phyloP scores from a whole-genome alignment of 2,329 filamentous ascomycete genomes.

The Aureobasidium sp. region DNA sequence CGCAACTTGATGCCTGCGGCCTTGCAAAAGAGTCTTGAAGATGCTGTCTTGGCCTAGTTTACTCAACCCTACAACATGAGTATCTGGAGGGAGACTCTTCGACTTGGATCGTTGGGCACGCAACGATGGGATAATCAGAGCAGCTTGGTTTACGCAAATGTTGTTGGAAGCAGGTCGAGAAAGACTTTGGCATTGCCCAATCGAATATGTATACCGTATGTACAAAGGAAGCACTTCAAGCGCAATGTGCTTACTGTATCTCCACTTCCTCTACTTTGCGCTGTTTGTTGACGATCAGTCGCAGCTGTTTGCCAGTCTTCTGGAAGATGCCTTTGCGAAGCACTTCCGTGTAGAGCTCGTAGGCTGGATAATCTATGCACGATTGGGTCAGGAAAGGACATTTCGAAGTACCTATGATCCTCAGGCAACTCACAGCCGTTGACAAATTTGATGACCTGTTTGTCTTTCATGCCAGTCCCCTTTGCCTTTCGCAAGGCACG shows the following conservation, averaged over 20 bases:
- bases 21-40: constrained; percentile 25
- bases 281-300: constrained; percentile 42
- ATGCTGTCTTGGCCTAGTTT: not conserved
- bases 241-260: not conserved
- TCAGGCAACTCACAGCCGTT: constrained; percentile 46
- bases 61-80: too few relatives aligned
- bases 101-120: not conserved
- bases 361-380: constrained; percentile 41
- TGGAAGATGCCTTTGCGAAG: constrained; percentile 43
- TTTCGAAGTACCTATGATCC: not conserved
- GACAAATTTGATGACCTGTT: constrained; percentile 69
- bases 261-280: constrained; percentile 29
- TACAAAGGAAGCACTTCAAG: not conserved
- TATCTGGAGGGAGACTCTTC: not conserved
- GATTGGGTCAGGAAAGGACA: not conserved
- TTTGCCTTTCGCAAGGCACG: constrained; percentile 55
- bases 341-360: constrained; percentile 46
- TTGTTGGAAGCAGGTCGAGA: not conserved
- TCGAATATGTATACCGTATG: not conserved
- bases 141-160: not conserved
- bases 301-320: constrained; percentile 39
- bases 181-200: not conserved
- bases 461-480: constrained; percentile 73
- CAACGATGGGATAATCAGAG: not conserved
- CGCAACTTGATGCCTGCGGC: constrained; percentile 21